phyloP scores from a whole-genome alignment of 305 asterid species.

The Solanum hybrid region DNA sequence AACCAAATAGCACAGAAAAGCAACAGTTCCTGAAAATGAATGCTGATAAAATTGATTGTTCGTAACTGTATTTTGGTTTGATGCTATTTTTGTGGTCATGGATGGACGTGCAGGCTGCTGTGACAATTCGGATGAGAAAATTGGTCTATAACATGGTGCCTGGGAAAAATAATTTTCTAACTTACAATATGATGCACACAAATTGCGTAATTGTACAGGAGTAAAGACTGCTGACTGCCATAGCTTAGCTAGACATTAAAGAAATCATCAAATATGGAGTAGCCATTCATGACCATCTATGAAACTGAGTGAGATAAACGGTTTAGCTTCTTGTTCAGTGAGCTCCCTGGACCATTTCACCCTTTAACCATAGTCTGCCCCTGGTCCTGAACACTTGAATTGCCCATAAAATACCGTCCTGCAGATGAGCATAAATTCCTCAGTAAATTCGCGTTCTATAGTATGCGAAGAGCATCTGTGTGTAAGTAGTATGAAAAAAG shows the following conservation, averaged over 20 bases:
- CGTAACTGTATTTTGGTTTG: neutral
- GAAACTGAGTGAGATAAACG: slow-evolving; percentile 70
- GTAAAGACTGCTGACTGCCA: neutral
- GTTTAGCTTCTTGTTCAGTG: slow-evolving; percentile 58
- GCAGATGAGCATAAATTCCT: neutral
- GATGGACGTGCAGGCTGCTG: neutral
- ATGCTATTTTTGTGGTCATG: neutral
- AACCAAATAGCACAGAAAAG: neutral
- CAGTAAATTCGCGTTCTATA: neutral
- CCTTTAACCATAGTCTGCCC: slow-evolving; percentile 59
- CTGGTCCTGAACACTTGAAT: slow-evolving; percentile 84
- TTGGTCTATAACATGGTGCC: neutral
- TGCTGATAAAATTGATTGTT: neutral
- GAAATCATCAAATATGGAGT: slow-evolving; percentile 18
- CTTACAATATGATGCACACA: neutral
- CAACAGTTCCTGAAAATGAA: neutral
- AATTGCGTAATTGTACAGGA: neutral
- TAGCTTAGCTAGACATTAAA: neutral
- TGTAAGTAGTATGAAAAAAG: neutral
- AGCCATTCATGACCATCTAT: slow-evolving; percentile 83
- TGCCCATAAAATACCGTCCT: slow-evolving; percentile 89
- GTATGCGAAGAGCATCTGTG: neutral
- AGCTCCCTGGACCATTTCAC: slow-evolving; percentile 88
- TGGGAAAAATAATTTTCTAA: neutral
- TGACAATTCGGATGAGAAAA: neutral